phyloP scores from a whole-genome alignment of 495 filamentous ascomycete genomes.

The Hyphodiscus hymeniophilus region DNA sequence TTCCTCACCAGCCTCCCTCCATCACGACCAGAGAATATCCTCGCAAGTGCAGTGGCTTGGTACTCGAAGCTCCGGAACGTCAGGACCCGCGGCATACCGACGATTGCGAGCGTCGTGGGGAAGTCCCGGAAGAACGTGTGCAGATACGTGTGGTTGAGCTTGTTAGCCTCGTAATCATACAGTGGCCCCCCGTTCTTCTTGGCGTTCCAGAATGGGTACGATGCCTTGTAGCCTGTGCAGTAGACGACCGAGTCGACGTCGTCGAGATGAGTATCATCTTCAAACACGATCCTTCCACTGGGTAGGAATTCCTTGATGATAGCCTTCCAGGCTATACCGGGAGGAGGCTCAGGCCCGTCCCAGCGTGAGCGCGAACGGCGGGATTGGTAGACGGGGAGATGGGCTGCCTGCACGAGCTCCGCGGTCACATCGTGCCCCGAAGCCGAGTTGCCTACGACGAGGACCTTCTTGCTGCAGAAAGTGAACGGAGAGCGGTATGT shows the following conservation, averaged over 20 bases:
- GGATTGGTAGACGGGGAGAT: constrained; percentile 36
- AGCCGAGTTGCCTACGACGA: constrained; percentile 43
- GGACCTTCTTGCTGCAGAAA: constrained; percentile 29
- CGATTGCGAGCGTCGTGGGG: constrained; percentile 29
- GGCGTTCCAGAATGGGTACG: constrained; percentile 42
- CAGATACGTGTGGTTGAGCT: constrained; percentile 28
- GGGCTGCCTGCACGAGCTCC: constrained; percentile 28
- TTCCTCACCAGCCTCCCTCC: constrained; percentile 23
- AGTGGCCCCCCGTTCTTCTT: constrained; percentile 29
- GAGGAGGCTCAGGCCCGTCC: constrained; percentile 33
- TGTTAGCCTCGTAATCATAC: constrained; percentile 31
- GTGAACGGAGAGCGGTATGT: constrained; percentile 30
- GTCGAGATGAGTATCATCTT: constrained; percentile 30
- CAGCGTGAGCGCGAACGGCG: constrained; percentile 33
- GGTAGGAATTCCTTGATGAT: constrained; percentile 28
- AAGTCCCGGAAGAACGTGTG: constrained; percentile 38
- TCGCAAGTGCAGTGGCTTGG: constrained; percentile 40
- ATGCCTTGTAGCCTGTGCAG: constrained; percentile 39
- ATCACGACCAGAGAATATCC: constrained; percentile 33
- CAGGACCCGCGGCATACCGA: constrained; percentile 35
- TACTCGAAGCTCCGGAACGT: constrained; percentile 45
- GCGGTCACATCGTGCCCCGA: constrained; percentile 38
- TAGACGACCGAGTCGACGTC: constrained; percentile 40
- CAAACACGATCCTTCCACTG: constrained; percentile 33
- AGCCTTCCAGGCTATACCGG: constrained; percentile 38